These are phyloP conservation scores for Paramecium primaurelia DNA, from an alignment of 73 alveolate genomes.

Conservation along the genomic window DNA sequence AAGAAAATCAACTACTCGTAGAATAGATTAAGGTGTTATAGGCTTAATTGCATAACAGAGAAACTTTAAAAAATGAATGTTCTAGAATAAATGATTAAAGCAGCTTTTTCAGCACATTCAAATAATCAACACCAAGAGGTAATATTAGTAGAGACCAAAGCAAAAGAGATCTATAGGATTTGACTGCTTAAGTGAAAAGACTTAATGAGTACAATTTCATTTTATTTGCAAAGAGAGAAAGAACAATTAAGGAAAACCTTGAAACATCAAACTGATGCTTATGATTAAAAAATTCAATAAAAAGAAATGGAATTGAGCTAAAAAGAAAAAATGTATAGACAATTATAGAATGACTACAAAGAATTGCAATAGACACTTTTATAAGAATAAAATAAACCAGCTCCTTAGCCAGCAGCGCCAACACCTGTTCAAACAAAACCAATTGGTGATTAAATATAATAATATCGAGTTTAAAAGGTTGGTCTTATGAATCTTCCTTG, in stretches of 20 bases:
- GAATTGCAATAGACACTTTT: background rate
- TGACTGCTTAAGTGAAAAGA: background rate
- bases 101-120: slow-evolving; percentile 43
- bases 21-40: background rate
- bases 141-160: slow-evolving; percentile 5
- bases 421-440: background rate
- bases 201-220: background rate
- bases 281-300: background rate
- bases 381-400: background rate
- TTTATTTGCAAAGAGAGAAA: slow-evolving; percentile 15
- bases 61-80: background rate
- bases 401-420: background rate
- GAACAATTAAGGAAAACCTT: slow-evolving; percentile 27
- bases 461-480: background rate
- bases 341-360: background rate
- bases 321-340: background rate
- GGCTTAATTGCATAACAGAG: background rate
- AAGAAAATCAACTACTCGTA: background rate
- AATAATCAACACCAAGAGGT: background rate
- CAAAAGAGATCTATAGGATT: slow-evolving; percentile 14
- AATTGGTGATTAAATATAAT: background rate
- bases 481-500: slow-evolving; percentile 8
- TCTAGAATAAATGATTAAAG: slow-evolving; percentile 25
- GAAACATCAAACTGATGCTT: slow-evolving; percentile 35
- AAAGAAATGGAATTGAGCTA: background rate